Percentiles rank a stretch among this genome's conserved stretches.
phyloP scores from a whole-genome alignment of 306 rosid species.

The Acacia acuminata region DNA sequence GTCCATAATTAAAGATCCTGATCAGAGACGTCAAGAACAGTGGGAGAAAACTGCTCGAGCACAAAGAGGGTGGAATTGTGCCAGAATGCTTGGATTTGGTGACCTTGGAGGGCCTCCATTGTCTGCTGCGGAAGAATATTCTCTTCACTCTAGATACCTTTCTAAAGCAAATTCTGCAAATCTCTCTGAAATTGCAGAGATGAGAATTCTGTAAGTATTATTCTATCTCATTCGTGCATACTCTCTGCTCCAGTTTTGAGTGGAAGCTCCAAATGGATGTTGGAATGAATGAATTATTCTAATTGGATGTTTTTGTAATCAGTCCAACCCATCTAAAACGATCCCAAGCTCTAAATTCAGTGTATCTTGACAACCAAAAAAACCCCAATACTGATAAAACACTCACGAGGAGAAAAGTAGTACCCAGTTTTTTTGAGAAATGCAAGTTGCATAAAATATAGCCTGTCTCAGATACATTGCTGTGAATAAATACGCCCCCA shows the following conservation, averaged over 20 bases:
- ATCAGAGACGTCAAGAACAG: conserved; percentile 88
- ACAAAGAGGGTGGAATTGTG: conserved; percentile 81
- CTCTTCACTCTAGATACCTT: conserved; percentile 95
- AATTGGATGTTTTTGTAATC: not conserved
- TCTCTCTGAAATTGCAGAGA: conserved; percentile 94
- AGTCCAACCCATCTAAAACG: not conserved
- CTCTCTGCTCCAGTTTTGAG: conserved; percentile 1
- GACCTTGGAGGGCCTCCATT: conserved; percentile 86
- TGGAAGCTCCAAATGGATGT: not conserved
- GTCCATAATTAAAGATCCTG: conserved; percentile 98
- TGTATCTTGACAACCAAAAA: not conserved
- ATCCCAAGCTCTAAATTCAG: not conserved
- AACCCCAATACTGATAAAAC: not conserved
- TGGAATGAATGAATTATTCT: conserved; percentile 25
- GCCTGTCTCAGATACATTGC: not conserved
- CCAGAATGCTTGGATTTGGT: conserved; percentile 90
- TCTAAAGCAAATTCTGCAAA: conserved; percentile 90
- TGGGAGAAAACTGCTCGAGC: conserved; percentile 99
- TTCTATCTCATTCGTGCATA: conserved; percentile 30
- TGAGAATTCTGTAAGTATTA: conserved; percentile 89
- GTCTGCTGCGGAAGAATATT: conserved; percentile 92
- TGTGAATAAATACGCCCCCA: not conserved
- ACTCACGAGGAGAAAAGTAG: not conserved
- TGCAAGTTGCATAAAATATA: not conserved
- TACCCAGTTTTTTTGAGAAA: not conserved